Evolutionary conservation across 1,284 basidiomycete genomes (phyloP).

Genomic region (Cystobasidium slooffiae): DNA sequence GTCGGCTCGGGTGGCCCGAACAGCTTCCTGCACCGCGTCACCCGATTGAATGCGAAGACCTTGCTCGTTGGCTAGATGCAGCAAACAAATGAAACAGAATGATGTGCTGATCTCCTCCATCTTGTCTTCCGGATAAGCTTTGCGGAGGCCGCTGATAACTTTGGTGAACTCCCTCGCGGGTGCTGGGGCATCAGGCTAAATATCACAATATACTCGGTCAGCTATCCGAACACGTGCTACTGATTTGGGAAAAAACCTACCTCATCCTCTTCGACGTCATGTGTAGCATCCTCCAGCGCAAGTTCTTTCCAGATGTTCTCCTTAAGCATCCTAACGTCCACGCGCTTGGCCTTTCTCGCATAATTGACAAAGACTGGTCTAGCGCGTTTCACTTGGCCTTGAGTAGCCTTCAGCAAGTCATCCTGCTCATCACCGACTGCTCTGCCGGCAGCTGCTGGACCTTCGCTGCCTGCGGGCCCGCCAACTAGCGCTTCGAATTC

Average conservation of each 20-base stretch:
- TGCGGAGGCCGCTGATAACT: constrained; percentile 80
- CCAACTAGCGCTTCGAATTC: constrained; percentile 50
- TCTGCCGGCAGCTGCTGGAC: constrained; percentile 48
- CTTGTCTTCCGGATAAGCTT: constrained; percentile 85
- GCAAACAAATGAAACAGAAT: constrained; percentile 90
- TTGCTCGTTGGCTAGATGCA: constrained; percentile 54
- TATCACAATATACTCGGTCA: background rate
- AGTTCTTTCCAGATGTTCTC: constrained; percentile 94
- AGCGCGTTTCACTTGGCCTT: constrained; percentile 76
- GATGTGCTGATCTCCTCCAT: constrained; percentile 98
- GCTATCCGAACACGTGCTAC: background rate
- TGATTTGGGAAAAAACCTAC: background rate
- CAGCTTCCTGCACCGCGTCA: constrained; percentile 35
- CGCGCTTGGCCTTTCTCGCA: constrained; percentile 92
- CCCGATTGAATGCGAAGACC: constrained; percentile 49
- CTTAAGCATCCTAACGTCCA: constrained; percentile 95
- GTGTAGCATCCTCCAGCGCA: constrained; percentile 52
- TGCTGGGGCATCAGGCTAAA: background rate
- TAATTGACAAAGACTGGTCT: constrained; percentile 91
- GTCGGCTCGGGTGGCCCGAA: background rate
- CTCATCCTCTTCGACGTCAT: constrained; percentile 38
- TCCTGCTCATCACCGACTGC: constrained; percentile 66
- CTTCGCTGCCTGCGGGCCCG: constrained; percentile 51
- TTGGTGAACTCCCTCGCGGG: constrained; percentile 34
- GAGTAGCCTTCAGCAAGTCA: constrained; percentile 80